Evolutionary conservation across 2,329 filamentous ascomycete genomes (phyloP).

Genomic region (Trichophyton benhamiae): DNA sequence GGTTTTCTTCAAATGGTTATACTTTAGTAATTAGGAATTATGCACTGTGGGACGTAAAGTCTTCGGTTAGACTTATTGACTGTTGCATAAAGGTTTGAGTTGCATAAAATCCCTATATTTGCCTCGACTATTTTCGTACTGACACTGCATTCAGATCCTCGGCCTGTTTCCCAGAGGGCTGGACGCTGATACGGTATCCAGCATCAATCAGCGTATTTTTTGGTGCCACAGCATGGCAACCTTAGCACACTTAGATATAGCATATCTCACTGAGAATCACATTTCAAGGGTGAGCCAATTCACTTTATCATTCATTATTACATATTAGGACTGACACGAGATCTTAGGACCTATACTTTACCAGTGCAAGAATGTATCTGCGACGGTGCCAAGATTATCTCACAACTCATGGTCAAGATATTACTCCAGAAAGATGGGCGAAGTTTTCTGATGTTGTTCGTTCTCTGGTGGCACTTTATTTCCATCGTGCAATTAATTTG

Average conservation of each 20-base stretch:
- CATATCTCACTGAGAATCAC: too few species aligned
- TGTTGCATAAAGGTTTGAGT: slow-evolving; percentile 31
- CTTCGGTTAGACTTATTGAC: slow-evolving; percentile 44
- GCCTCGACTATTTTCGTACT: not conserved
- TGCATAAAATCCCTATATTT: not conserved
- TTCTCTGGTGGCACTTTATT: not conserved
- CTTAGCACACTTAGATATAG: slow-evolving; percentile 35
- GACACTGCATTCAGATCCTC: slow-evolving; percentile 26
- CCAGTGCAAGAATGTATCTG: slow-evolving; percentile 41
- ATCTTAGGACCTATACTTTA: slow-evolving; percentile 47
- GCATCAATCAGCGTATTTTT: slow-evolving; percentile 48
- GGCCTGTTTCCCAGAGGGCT: slow-evolving; percentile 23
- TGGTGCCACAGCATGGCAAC: slow-evolving; percentile 58
- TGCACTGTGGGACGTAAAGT: slow-evolving; percentile 43
- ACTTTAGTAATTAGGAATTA: slow-evolving; percentile 58
- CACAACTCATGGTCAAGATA: slow-evolving; percentile 30
- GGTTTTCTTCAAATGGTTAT: slow-evolving; percentile 75
- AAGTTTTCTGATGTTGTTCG: not conserved
- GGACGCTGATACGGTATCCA: slow-evolving; percentile 22
- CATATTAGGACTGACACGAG: not conserved
- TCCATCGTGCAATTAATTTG: not conserved
- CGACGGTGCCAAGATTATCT: slow-evolving; percentile 54
- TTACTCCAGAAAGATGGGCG: slow-evolving; percentile 50
- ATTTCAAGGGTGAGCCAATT: too few species aligned
- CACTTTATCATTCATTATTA: too few species aligned